Evolutionary conservation across 2,329 filamentous ascomycete species (phyloP), one percentile per base, ranked within the genome.

Genomic region (Ophiostoma sp.): DNA sequence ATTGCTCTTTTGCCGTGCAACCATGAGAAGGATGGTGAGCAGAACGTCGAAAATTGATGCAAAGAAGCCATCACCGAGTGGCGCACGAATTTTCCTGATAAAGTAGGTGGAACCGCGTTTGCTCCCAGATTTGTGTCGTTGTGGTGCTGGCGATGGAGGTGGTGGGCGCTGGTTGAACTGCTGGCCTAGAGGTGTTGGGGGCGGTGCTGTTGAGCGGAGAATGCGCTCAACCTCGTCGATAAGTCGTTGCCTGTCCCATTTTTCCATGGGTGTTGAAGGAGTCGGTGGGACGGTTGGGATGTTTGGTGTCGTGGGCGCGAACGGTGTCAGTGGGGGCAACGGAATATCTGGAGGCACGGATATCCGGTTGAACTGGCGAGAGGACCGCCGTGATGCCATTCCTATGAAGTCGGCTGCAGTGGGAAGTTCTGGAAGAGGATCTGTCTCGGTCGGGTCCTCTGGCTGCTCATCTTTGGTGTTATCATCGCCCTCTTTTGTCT

Each of bases 161-260:
- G 61, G 61, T 15, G 61, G 61, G 3, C n/a, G 36, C 22, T 64
- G 61, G n/a, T 64, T 64, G 36, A 42, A 45, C n/a, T 64, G 61
- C 15, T 12, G 36, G 15, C 9, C n/a, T 4, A 45, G 8, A 5
- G 61, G 61, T 8, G 61, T 64, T 12, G 61, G 61, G 11, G 61
- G 61, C n/a, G 61, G 36, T n/a, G 11, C 22, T 17, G 61, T 64
- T 17, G 61, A 9, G 61, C 22, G 61, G 12, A 64, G 61, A 9
- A 64, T 64, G 61, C 61, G 61, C 6, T 64, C 9, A 11, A 25
- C 61, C 22, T 64, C 61, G 5, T 45, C 15, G 61, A 64, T n/a
- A 25, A 64, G 61, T 11, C 61, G 36, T 9, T 42, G 36, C 36
- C 61, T 15, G 61, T 64, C 36, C 61, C 61, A 64, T 12, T 22